These are phyloP conservation scores for Naegleria gruberi DNA, from an alignment of 208 protist species.

Conservation along the genomic window DNA sequence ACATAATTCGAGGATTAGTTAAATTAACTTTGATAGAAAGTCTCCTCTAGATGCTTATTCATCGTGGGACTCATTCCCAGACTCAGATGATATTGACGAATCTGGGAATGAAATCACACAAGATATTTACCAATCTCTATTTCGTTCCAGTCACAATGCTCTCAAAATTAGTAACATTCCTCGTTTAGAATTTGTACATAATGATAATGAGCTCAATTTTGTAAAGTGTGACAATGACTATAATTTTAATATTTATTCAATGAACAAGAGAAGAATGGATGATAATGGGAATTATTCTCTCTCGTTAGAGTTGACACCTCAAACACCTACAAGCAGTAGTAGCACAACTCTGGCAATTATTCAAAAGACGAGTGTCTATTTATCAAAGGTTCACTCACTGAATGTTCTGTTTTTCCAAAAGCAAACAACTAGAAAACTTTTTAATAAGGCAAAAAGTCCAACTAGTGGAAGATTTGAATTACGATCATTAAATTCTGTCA, in stretches of 20 bases:
- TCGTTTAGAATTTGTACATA: no score
- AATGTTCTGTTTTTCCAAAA: background rate
- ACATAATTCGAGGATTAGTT: no score
- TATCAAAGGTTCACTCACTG: background rate
- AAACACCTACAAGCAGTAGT: background rate
- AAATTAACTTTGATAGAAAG: no score
- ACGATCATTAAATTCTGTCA: background rate
- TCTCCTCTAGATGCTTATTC: no score
- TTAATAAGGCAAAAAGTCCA: background rate
- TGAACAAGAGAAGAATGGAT: background rate
- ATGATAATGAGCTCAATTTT: background rate
- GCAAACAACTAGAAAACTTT: background rate
- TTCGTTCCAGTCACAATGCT: background rate
- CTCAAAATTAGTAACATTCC: no score
- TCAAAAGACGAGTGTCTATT: background rate
- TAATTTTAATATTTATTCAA: background rate
- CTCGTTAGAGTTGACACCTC: background rate
- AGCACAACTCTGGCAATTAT: background rate
- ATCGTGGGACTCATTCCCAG: no score
- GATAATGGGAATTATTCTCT: background rate
- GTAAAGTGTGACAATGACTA: background rate
- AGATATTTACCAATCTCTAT: background rate
- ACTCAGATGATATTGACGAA: background rate
- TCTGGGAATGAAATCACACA: background rate
- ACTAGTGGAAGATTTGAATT: background rate